Base-by-base conservation (phyloP, 176 grass and related monocot species). In the Saccharum officinarum region DNA sequence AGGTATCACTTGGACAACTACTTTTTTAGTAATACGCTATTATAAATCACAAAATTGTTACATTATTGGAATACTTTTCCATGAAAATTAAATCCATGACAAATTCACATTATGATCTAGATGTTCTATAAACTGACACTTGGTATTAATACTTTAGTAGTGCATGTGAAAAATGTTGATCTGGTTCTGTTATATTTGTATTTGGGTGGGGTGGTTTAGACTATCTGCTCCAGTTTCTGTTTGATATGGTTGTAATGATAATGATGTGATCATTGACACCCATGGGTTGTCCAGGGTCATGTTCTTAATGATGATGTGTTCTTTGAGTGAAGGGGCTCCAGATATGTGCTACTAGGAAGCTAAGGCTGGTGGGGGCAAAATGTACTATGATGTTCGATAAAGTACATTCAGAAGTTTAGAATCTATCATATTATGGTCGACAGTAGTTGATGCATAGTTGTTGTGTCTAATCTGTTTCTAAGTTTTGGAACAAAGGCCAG, bases 241-340 rank as follows among this genome's bases (percentile, higher is more conserved):
- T 72, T 79, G 44, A 13, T 64, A n/a, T 76, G 10, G 15, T 67
- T 23, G 57, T 67, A 82, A 81, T 78, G 78, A 46, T 67, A 82
- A 81, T 78, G 78, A 82, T 86, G 26, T 1, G 34, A 72, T 30
- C 68, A 45, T 45, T 82, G 84, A 77, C 66, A 82, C 73, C 65
- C 42, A 66, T 82, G 34, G 37, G 65, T 17, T 73, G 15, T 79
- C 11, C 28, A 79, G 79, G 57, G 67, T 68, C 67, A 79, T 82
- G 62, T 82, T 83, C 26, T 79, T 46, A 90, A 82, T 86, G 74
- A 77, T 82, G 52, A 86, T 59, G 73, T 46, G 8, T 69, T 71
- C 36, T 74, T 79, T 80, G 44, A 79, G 69, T 80, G 22, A 89
- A 85, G 67, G 10, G 38, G 26, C 67, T 73, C 20, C 55, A 69